These are phyloP conservation scores for Neckera pumila DNA, from an alignment of 225 moss, liverwort and hornwort species.

Conservation along the genomic window DNA sequence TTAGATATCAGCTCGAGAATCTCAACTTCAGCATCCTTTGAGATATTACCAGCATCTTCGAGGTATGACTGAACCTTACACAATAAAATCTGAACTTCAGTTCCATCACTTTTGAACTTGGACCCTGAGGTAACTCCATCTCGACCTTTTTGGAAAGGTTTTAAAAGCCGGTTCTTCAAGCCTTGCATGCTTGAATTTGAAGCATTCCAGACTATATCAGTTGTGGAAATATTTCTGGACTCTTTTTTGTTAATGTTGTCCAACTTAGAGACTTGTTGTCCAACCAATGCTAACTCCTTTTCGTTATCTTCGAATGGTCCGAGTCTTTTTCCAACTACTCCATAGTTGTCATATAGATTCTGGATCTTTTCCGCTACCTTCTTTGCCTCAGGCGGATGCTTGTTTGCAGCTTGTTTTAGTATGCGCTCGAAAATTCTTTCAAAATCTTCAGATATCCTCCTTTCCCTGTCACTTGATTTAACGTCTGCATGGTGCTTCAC, in stretches of 20 bases:
- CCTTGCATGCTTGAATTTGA: neutral
- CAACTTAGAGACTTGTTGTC: neutral
- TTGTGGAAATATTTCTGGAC: neutral
- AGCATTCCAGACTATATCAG: neutral
- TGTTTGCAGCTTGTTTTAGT: neutral
- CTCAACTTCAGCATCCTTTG: neutral
- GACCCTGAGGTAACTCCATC: neutral
- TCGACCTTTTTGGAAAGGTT: neutral
- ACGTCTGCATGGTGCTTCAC: neutral
- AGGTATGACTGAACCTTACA: neutral
- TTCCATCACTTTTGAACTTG: neutral
- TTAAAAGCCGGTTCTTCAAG: neutral
- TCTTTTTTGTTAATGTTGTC: neutral
- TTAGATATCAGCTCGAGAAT: neutral
- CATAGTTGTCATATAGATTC: neutral
- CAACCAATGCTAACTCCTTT: neutral
- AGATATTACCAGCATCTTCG: neutral
- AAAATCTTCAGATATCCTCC: neutral
- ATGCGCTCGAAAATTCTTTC: neutral
- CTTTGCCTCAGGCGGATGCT: neutral
- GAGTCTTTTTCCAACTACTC: neutral
- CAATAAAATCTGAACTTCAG: neutral
- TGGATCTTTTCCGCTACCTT: neutral
- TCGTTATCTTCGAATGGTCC: neutral
- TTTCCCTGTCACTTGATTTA: neutral